phyloP scores from a whole-genome alignment of 495 filamentous ascomycete species.

The Platismatia glauca region DNA sequence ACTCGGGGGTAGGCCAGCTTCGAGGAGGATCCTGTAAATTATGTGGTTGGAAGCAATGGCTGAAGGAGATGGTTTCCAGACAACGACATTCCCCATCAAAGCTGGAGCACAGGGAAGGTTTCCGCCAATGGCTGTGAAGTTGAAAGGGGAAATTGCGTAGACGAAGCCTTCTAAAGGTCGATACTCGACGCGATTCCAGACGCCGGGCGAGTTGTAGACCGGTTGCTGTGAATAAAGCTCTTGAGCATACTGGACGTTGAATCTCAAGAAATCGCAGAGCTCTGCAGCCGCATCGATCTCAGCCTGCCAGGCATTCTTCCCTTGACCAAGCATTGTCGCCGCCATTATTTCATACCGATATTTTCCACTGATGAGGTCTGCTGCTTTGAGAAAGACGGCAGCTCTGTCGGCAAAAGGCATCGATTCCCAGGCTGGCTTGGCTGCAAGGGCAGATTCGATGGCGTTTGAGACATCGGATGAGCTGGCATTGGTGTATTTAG shows the following conservation, averaged over 20 bases:
- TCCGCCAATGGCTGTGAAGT: conserved; percentile 80
- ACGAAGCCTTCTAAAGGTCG: conserved; percentile 80
- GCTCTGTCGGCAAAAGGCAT: conserved; percentile 83
- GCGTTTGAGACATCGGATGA: conserved; percentile 60
- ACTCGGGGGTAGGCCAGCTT: conserved; percentile 69
- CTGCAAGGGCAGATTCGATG: conserved; percentile 71
- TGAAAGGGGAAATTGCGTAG: conserved; percentile 79
- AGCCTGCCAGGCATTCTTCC: conserved; percentile 95
- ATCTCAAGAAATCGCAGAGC: conserved; percentile 75
- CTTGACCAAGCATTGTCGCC: conserved; percentile 88
- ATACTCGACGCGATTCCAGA: conserved; percentile 80
- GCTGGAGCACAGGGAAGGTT: conserved; percentile 67
- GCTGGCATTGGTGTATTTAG: conserved; percentile 65
- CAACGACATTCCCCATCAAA: conserved; percentile 74
- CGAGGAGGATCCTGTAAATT: conserved; percentile 76
- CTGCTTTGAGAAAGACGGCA: conserved; percentile 87
- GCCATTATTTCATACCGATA: conserved; percentile 93
- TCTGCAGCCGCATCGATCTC: conserved; percentile 95
- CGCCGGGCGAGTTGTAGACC: conserved; percentile 57
- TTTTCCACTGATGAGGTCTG: conserved; percentile 77
- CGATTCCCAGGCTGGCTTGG: conserved; percentile 73
- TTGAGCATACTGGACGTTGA: conserved; percentile 82
- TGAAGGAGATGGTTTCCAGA: conserved; percentile 81
- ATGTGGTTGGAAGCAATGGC: conserved; percentile 67
- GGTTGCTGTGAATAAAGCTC: conserved; percentile 82